Evolutionary conservation across 2,329 filamentous ascomycete genomes (phyloP), one percentile per base, ranked within the genome.

Genomic region (Chaetomiaceae sp.): DNA sequence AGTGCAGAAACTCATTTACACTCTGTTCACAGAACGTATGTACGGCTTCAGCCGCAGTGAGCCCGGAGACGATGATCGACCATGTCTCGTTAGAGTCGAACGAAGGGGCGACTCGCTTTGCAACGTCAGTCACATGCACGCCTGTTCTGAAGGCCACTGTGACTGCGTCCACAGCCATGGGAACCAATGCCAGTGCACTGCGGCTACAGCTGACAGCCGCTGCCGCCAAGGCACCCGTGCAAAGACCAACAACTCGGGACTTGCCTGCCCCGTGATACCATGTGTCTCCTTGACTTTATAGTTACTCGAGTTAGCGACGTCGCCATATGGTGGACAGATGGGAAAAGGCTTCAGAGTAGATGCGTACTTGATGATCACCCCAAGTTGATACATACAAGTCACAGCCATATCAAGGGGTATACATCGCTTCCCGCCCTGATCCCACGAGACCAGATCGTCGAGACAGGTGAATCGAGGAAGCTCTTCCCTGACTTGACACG

Each of bases 311-410:
- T n/a, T n/a, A n/a, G n/a, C n/a, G n/a, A n/a, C n/a, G n/a, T n/a
- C n/a, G n/a, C n/a, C n/a, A n/a, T n/a, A n/a, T n/a, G n/a, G n/a
- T n/a, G n/a, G n/a, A n/a, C n/a, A n/a, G n/a, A n/a, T 23, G 25
- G 42, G n/a, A 30, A 10, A 34, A 11, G 14, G 2, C 16, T 4
- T n/a, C 13, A 6, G 8, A 37, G 16, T 14, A 16, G 10, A 7
- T 37, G 20, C 48, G 6, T 27, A 42, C 43, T 34, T 40, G 42
- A 55, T 48, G 25, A 55, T 52, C 2, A 33, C 9, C 5, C 30
- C 48, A n/a, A 55, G 44, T 16, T 55, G 48, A 20, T 45, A 52
- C 16, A 55, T 43, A 23, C 36, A 48, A 9, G 43, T 52, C 9
- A 52, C 11, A 11, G 53, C 53, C 30, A 45, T 55, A 18, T 55